These are phyloP conservation scores for Eucalyptus erythrocorys DNA, from an alignment of 345 rosid species.

Conservation along the genomic window DNA sequence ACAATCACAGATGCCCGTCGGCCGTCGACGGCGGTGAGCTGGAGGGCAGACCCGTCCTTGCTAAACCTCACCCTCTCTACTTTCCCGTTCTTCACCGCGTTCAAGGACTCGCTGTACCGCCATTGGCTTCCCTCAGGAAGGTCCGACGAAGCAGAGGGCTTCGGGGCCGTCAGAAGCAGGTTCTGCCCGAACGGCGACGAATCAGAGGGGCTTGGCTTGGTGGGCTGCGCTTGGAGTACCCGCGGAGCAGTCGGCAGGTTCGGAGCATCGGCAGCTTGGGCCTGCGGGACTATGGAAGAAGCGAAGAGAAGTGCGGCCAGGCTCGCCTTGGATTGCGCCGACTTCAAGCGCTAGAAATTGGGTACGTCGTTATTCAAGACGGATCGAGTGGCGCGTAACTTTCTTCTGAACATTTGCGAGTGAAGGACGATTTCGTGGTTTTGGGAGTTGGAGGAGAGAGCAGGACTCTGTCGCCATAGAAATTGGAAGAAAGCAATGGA, in stretches of 20 bases:
- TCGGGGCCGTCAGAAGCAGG: conserved; percentile 32
- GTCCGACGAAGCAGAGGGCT: conserved; percentile 15
- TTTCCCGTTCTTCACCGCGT: conserved; percentile 11
- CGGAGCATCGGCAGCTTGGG: conserved; percentile 16
- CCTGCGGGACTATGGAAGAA: conserved; percentile 18
- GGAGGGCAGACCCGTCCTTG: conserved; percentile 13
- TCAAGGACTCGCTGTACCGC: conserved; percentile 15
- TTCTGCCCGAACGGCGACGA: conserved; percentile 25
- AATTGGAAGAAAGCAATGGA: conserved; percentile 11
- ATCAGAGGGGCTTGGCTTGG: conserved; percentile 7
- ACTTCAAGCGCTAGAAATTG: neutral
- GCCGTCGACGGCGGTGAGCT: conserved; percentile 14
- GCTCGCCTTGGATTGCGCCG: conserved; percentile 8
- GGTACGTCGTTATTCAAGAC: neutral
- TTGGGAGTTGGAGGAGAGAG: conserved; percentile 11
- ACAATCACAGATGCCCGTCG: conserved; percentile 6
- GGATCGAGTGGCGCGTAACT: neutral
- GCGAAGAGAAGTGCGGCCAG: conserved; percentile 19
- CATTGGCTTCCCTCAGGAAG: conserved; percentile 12
- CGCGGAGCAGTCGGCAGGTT: conserved; percentile 10
- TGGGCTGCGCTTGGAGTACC: conserved; percentile 20
- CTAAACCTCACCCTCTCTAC: conserved; percentile 18
- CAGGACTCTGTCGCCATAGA: conserved; percentile 4
- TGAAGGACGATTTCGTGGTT: conserved; percentile 1
- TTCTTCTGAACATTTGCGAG: neutral